Evolutionary conservation across 2,329 filamentous ascomycete genomes (phyloP).

Genomic region (Fusarium sp.): DNA sequence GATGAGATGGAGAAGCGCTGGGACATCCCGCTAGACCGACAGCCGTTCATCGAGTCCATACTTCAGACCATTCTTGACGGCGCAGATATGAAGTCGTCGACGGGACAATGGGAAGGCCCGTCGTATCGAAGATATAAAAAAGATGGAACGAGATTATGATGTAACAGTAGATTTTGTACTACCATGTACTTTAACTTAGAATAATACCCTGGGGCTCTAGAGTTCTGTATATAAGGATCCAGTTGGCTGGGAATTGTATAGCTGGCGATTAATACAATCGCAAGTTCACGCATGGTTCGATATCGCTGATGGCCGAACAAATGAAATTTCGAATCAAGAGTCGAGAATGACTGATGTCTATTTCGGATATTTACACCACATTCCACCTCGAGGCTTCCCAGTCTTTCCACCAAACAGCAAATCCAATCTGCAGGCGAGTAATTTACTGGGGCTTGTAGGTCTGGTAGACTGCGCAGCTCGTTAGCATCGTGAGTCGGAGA

Average conservation of each 20-base stretch:
- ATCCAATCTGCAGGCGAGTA: constrained; percentile 11
- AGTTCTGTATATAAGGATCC: constrained; percentile 21
- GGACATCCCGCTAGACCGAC: constrained; percentile 52
- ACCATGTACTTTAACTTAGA: constrained; percentile 37
- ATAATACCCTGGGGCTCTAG: constrained; percentile 34
- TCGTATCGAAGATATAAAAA: constrained; percentile 38
- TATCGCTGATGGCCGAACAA: constrained; percentile 24
- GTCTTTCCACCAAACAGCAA: constrained; percentile 28
- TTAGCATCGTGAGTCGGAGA: constrained; percentile 31
- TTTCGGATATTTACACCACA: constrained; percentile 46
- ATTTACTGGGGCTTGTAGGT: constrained; percentile 53
- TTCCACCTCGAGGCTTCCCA: constrained; percentile 37
- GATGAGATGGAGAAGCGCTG: constrained; percentile 59
- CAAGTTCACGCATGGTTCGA: not conserved
- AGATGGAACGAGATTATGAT: constrained; percentile 45
- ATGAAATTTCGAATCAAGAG: constrained; percentile 40
- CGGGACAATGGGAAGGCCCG: constrained; percentile 38
- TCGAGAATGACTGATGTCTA: constrained; percentile 47
- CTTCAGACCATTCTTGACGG: constrained; percentile 54
- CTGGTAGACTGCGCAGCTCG: constrained; percentile 56
- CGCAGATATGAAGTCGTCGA: constrained; percentile 43
- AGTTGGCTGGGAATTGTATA: not conserved
- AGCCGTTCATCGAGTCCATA: constrained; percentile 58
- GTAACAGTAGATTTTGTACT: constrained; percentile 37
- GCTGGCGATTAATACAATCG: not conserved